Percentiles rank a stretch among this genome's conserved stretches.
Evolutionary conservation across 2,329 filamentous ascomycete species (phyloP).

Genomic region (Pseudogymnoascus sp.): DNA sequence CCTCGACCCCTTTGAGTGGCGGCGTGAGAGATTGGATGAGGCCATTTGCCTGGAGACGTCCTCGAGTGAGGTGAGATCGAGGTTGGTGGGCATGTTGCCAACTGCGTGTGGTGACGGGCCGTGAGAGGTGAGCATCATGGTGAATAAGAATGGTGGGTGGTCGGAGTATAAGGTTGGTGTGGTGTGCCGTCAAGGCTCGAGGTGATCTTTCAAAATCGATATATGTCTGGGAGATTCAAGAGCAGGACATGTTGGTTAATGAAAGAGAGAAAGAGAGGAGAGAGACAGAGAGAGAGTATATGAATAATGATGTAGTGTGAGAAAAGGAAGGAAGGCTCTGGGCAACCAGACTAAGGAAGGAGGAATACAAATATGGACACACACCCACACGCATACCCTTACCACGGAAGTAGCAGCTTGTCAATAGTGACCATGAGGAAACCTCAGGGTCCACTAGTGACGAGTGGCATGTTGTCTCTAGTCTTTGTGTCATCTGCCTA

Average conservation of each 20-base stretch:
- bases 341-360: background rate
- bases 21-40: slow-evolving; percentile 37
- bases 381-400: background rate
- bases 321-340: background rate
- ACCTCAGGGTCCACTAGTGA: background rate
- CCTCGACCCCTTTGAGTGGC: slow-evolving; percentile 42
- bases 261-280: background rate
- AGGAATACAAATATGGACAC: background rate
- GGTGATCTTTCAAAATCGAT: background rate
- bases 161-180: background rate
- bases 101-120: background rate
- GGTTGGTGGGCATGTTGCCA: background rate
- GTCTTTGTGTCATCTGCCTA: background rate
- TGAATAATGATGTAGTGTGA: slow-evolving; percentile 3
- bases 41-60: slow-evolving; percentile 45
- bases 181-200: background rate
- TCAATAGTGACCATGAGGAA: slow-evolving; percentile 1
- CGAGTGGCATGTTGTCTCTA: background rate
- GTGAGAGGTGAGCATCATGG: slow-evolving; percentile 19
- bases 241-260: background rate
- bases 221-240: background rate
- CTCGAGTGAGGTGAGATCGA: slow-evolving; percentile 35
- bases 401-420: background rate
- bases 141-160: background rate
- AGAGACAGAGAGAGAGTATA: slow-evolving; percentile 1